Evolutionary conservation across 2,329 filamentous ascomycete genomes (phyloP).

Genomic region (Aspergillus chevalieri): DNA sequence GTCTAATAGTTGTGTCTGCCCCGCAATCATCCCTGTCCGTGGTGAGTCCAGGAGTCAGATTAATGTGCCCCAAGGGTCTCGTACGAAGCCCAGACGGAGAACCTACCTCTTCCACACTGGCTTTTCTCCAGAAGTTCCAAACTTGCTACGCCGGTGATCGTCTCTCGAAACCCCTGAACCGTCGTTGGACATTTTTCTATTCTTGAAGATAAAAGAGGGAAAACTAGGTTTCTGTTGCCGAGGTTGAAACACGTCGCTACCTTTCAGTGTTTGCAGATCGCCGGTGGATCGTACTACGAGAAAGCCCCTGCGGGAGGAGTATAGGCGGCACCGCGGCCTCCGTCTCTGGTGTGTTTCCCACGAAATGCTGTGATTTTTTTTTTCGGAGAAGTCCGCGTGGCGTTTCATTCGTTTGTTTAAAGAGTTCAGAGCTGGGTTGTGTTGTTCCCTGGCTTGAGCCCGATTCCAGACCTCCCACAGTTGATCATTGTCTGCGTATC

Average conservation of each 20-base stretch:
- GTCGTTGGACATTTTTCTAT: neutral
- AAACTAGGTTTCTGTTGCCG: neutral
- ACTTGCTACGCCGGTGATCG: neutral
- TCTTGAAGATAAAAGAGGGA: neutral
- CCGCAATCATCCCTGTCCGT: neutral
- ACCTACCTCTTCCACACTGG: neutral
- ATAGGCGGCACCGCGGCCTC: neutral
- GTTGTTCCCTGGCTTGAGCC: neutral
- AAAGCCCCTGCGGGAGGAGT: neutral
- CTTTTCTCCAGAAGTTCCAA: neutral
- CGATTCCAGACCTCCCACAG: neutral
- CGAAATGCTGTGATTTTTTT: too few relatives aligned
- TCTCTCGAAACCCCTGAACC: neutral
- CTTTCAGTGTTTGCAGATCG: neutral
- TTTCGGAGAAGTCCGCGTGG: too few relatives aligned
- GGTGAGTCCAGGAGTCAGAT: neutral
- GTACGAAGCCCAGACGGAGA: neutral
- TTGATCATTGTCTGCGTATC: neutral
- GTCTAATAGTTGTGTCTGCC: neutral
- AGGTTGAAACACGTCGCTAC: neutral
- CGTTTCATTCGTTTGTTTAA: too few relatives aligned
- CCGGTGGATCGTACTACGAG: neutral
- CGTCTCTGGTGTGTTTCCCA: neutral
- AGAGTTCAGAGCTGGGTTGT: neutral
- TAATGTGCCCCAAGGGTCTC: neutral